Evolutionary conservation across 1,284 basidiomycete genomes (phyloP).

Genomic region (Trametes polyzona): DNA sequence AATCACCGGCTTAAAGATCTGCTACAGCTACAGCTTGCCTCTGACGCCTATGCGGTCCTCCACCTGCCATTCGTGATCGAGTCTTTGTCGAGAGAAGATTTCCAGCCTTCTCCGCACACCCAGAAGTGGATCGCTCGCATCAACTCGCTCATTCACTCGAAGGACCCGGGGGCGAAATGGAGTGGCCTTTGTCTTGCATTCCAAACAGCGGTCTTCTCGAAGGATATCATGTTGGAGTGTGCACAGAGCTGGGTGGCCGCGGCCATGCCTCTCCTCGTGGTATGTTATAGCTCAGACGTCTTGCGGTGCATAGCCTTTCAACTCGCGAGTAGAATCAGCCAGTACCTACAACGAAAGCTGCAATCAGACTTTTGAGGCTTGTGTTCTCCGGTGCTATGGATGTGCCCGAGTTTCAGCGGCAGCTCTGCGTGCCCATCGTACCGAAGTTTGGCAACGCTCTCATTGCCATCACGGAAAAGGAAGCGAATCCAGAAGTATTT

Average conservation of each 20-base stretch:
- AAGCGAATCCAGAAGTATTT: slow-evolving; percentile 53
- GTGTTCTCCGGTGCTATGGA: slow-evolving; percentile 63
- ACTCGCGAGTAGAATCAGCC: slow-evolving; percentile 66
- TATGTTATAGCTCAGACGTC: slow-evolving; percentile 33
- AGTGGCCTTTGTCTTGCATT: slow-evolving; percentile 74
- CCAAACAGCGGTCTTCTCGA: slow-evolving; percentile 61
- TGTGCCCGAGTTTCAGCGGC: slow-evolving; percentile 76
- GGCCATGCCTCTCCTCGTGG: slow-evolving; percentile 58
- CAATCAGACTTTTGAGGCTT: slow-evolving; percentile 60
- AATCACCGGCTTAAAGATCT: slow-evolving; percentile 63
- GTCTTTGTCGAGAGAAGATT: slow-evolving; percentile 50
- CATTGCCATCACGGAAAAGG: slow-evolving; percentile 56
- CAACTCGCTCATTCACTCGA: slow-evolving; percentile 73
- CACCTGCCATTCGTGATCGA: slow-evolving; percentile 63
- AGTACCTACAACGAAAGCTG: slow-evolving; percentile 56
- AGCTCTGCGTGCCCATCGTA: slow-evolving; percentile 70
- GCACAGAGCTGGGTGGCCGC: slow-evolving; percentile 72
- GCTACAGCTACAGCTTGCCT: slow-evolving; percentile 69
- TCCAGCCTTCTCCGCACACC: slow-evolving; percentile 64
- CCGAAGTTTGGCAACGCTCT: slow-evolving; percentile 68
- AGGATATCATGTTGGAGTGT: slow-evolving; percentile 62
- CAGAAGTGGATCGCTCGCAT: slow-evolving; percentile 75
- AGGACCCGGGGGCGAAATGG: slow-evolving; percentile 73
- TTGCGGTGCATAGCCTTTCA: neutral
- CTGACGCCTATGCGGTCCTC: slow-evolving; percentile 60